Evolutionary conservation across 1,284 basidiomycete genomes (phyloP).

Genomic region (Sanguinoderma infundibulare): DNA sequence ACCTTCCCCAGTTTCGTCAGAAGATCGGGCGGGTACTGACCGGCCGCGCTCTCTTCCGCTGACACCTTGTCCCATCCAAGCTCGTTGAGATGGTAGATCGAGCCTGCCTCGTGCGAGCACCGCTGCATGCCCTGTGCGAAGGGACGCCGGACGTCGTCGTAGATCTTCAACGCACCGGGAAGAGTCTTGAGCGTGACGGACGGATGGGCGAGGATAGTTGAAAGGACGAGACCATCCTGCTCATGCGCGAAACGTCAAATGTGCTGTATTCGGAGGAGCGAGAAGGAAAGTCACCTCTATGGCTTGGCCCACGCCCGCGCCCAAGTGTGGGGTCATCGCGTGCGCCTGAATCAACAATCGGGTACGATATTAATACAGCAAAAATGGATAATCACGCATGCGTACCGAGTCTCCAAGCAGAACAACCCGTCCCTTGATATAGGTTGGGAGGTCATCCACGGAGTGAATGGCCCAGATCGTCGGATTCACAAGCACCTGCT

Average conservation of each 20-base stretch:
- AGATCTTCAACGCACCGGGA: constrained; percentile 36
- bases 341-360: too few relatives aligned
- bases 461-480: constrained; percentile 40
- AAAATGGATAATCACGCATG: background rate
- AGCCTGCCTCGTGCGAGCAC: constrained; percentile 15
- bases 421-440: constrained; percentile 31
- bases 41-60: constrained; percentile 11
- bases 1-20: constrained; percentile 6
- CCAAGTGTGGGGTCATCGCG: constrained; percentile 46
- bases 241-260: background rate
- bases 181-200: constrained; percentile 33
- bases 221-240: constrained; percentile 41
- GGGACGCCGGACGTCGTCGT: constrained; percentile 42
- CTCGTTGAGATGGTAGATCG: constrained; percentile 15
- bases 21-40: constrained; percentile 5
- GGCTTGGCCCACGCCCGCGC: constrained; percentile 45
- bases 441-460: constrained; percentile 32
- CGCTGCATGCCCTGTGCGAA: constrained; percentile 26
- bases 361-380: too few relatives aligned
- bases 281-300: constrained; percentile 39
- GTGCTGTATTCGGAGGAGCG: background rate
- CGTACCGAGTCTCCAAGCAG: constrained; percentile 44
- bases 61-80: constrained; percentile 14
- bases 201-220: constrained; percentile 37
- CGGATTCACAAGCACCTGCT: constrained; percentile 34